A percentile compares a stretch with the other conserved stretches of the same genome.
Conservation (phyloP, 441 rosid species). For the Dalechampia spathulata region DNA sequence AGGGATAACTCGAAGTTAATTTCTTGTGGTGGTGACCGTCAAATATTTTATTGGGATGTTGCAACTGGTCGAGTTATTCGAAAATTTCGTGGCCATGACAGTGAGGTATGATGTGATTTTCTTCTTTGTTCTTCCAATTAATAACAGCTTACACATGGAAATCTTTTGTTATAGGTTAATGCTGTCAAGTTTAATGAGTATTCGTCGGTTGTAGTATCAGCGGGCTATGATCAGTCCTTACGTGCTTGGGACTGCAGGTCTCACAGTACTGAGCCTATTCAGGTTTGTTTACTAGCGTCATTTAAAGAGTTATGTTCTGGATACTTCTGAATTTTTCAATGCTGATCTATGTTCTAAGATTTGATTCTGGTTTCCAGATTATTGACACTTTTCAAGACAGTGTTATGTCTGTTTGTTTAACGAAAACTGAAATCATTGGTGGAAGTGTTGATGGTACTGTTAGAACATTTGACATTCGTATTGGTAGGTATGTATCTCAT, state of each 20-base stretch:
- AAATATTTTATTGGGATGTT: conserved; percentile 94
- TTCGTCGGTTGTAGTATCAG: conserved; percentile 77
- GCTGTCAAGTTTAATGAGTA: conserved; percentile 86
- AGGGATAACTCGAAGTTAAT: conserved; percentile 84
- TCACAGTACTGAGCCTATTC: conserved; percentile 87
- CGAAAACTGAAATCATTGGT: conserved; percentile 83
- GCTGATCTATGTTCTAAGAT: neutral
- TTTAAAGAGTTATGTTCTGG: neutral
- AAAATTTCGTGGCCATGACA: conserved; percentile 85
- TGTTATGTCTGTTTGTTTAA: conserved; percentile 89
- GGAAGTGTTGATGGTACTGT: conserved; percentile 99
- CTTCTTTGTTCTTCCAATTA: too few relatives aligned
- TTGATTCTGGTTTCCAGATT: conserved; percentile 34
- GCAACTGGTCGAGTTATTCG: conserved; percentile 83
- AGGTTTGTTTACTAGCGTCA: conserved; percentile 30
- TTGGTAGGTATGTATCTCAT: conserved; percentile 57
- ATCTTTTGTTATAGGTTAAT: conserved; percentile 90
- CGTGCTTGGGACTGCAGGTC: conserved; percentile 98
- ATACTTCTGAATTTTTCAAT: neutral
- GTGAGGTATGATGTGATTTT: conserved; percentile 43
- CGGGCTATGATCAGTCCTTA: conserved; percentile 84
- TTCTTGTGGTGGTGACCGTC: conserved; percentile 95
- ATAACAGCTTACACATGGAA: too few relatives aligned
- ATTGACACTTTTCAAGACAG: conserved; percentile 78
- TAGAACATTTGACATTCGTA: conserved; percentile 86